Conservation (phyloP, 2,329 filamentous ascomycete genomes). For the Elsinoe fawcettii region DNA sequence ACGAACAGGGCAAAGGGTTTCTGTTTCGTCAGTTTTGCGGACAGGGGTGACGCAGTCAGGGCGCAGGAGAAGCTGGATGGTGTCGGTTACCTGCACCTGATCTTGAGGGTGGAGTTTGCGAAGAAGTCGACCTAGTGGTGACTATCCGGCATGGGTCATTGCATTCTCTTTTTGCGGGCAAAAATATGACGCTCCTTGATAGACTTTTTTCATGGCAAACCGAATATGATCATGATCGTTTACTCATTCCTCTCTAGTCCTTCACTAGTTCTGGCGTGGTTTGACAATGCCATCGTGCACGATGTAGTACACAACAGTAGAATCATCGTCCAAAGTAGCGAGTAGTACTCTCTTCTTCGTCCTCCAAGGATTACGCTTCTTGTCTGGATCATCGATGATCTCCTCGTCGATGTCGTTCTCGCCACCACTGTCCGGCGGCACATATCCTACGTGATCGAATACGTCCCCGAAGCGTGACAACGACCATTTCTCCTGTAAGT, state of each 20-base stretch:
- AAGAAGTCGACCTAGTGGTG: conserved; percentile 47
- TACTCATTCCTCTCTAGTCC: background rate
- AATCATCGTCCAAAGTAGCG: conserved; percentile 69
- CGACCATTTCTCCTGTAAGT: conserved; percentile 65
- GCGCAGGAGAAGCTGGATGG: conserved; percentile 98
- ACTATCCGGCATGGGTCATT: background rate
- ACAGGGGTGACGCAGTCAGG: conserved; percentile 79
- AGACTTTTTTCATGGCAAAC: conserved; percentile 3
- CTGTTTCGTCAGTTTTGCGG: conserved; percentile 95
- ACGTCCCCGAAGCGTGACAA: conserved; percentile 57
- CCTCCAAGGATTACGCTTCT: conserved; percentile 36
- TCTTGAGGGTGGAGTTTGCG: conserved; percentile 79
- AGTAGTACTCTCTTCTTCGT: conserved; percentile 61
- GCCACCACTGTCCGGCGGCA: conserved; percentile 32
- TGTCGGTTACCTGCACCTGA: conserved; percentile 79
- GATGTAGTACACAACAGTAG: conserved; percentile 76
- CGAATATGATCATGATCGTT: conserved; percentile 8
- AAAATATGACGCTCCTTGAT: background rate
- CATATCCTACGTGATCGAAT: conserved; percentile 51
- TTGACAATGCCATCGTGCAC: conserved; percentile 83
- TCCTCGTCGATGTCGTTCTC: conserved; percentile 17
- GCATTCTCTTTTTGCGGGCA: background rate
- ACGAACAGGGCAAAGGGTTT: conserved; percentile 96
- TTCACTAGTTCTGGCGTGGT: conserved; percentile 65
- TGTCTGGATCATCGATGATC: conserved; percentile 21